These are phyloP conservation scores for Bassia scoparia DNA, from an alignment of 148 eudicot genomes.

Conservation along the genomic window DNA sequence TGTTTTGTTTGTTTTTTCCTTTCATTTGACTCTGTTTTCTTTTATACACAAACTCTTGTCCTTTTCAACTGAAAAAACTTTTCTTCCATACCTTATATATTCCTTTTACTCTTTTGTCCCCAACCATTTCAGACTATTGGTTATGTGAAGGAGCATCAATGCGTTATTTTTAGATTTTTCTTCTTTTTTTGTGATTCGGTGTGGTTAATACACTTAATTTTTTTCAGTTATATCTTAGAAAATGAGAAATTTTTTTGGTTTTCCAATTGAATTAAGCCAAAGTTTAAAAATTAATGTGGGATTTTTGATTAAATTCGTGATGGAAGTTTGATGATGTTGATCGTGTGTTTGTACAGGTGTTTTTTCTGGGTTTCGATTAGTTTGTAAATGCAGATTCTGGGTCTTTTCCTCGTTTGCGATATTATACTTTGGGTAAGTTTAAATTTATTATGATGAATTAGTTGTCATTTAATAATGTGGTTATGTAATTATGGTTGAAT, in stretches of 20 bases:
- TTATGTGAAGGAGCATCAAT: slow-evolving; percentile 20
- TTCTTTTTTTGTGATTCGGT: slow-evolving; percentile 20
- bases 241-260: background rate
- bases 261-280: background rate
- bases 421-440: slow-evolving; percentile 38
- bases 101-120: background rate
- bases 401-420: slow-evolving; percentile 27
- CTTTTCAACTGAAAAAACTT: background rate
- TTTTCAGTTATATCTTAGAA: background rate
- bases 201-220: slow-evolving; percentile 13
- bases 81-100: too few species aligned
- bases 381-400: slow-evolving; percentile 27
- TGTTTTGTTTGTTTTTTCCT: background rate
- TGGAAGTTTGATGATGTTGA: slow-evolving; percentile 7
- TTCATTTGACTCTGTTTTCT: slow-evolving; percentile 3
- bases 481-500: background rate
- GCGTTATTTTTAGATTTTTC: slow-evolving; percentile 5
- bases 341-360: slow-evolving; percentile 21
- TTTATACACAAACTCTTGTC: background rate
- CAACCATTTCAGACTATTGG: background rate
- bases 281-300: background rate
- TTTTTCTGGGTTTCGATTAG: slow-evolving; percentile 26
- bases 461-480: background rate
- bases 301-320: background rate
- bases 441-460: background rate